Base-by-base conservation (phyloP, 768 basidiomycete genomes). In the Gloeostereum incarnatum region DNA sequence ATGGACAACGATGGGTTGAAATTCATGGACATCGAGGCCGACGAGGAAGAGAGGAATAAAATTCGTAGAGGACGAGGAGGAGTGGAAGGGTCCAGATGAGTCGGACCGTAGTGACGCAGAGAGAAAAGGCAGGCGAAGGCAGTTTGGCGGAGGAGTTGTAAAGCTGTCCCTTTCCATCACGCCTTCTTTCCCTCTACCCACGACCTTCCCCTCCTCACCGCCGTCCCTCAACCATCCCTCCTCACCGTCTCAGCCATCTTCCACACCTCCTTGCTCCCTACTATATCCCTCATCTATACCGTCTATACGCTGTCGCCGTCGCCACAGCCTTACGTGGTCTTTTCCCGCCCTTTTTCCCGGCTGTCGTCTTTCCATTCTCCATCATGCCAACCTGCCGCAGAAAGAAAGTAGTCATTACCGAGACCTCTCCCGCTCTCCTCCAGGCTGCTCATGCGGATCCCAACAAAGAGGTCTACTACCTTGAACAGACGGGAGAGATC, bases 401-500 rank as follows among this genome's bases (percentile, higher is more conserved):
- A 68, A 89, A 89, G 62, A 77, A 85, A 69, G 86, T 89, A 49
- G 76, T 89, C 54, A 84, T 89, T 71, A 86, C 78, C 49, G 78
- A 88, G 61, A 81, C 85, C 47, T 75, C 84, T 37, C 71, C 74
- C 32, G 60, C 73, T 48, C 78, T 89, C 55, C 68, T 85, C 45
- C 71, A 75, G 45, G 71, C 75, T 42, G 68, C 69, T 52, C 69
- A 75, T 58, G 60, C 73, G 30, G 74, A 80, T 65, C 78, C 77
- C 24, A 65, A 68, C 59, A 75, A 65, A 54, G 78, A 81, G 48
- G 92, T 97, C 59, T 98, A 80, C 65, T 93, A 87, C 68, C 81
- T 98, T 54, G 68, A 79, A 46, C 81, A 90, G 60, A 98, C 94
- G 3, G 94, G 93, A 54, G 94, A 98, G 75, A 87, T 98, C 61